Conservation (phyloP, 495 filamentous ascomycete species). For the Daldinia loculata region DNA sequence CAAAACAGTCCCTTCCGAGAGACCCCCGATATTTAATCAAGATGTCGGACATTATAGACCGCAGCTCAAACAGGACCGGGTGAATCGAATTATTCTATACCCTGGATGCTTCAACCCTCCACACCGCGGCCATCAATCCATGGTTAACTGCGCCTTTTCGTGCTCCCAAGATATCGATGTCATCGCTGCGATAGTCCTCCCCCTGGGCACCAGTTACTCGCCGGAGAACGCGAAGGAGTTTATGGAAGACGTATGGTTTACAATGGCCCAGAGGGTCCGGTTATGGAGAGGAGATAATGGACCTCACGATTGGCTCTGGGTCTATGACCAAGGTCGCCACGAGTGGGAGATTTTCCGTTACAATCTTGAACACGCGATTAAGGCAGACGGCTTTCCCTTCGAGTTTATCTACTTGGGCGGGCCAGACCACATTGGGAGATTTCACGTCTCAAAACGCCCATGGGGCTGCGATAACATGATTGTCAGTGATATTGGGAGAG, state of each 20-base stretch:
- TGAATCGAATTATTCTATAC: neutral
- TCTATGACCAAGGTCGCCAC: neutral
- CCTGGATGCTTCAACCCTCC: neutral
- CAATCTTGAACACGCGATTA: accelerated
- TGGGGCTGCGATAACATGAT: neutral
- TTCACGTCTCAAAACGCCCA: neutral
- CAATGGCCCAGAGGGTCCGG: neutral
- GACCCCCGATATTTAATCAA: neutral
- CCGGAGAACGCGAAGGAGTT: neutral
- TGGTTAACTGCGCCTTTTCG: neutral
- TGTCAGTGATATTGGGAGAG: neutral
- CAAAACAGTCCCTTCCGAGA: neutral
- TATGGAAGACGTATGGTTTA: neutral
- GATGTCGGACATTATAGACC: neutral
- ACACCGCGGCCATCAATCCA: neutral
- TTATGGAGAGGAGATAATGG: neutral
- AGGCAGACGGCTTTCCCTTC: neutral
- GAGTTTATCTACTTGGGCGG: neutral
- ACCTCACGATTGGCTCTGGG: neutral
- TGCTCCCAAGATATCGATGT: neutral
- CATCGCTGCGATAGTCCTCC: neutral
- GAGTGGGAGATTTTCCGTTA: neutral
- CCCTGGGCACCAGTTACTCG: neutral
- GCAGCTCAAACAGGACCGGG: neutral
- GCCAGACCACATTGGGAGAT: neutral